These are phyloP conservation scores for Cyphellophora europaea DNA, from an alignment of 2,329 filamentous ascomycete species.

Conservation along the genomic window DNA sequence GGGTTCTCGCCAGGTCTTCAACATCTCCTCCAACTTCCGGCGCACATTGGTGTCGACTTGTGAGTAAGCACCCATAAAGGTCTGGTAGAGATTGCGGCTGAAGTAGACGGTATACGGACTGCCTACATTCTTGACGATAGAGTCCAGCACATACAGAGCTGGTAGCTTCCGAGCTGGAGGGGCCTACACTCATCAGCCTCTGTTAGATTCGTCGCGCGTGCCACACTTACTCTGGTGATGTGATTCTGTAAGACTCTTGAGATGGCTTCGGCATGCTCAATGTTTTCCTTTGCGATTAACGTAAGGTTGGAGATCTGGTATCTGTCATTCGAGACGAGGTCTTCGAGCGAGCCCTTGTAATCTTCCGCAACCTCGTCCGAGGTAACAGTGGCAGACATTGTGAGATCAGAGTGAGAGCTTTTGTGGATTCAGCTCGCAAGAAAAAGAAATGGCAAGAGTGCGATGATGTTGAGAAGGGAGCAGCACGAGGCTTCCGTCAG, in stretches of 20 bases:
- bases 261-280: slow-evolving; percentile 88
- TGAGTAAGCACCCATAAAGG: slow-evolving; percentile 94
- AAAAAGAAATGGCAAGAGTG: no score
- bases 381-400: no score
- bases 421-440: no score
- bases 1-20: slow-evolving; percentile 96
- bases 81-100: slow-evolving; percentile 80
- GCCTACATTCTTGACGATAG: slow-evolving; percentile 96
- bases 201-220: slow-evolving; percentile 5
- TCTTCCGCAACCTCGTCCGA: slow-evolving; percentile 92
- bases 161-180: slow-evolving; percentile 83
- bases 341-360: slow-evolving; percentile 86
- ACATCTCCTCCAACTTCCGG: slow-evolving; percentile 90
- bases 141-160: slow-evolving; percentile 95
- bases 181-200: slow-evolving; percentile 46
- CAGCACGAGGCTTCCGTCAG: no score
- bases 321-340: slow-evolving; percentile 81
- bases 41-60: slow-evolving; percentile 75
- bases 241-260: slow-evolving; percentile 84
- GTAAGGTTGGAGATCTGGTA: slow-evolving; percentile 97
- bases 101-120: slow-evolving; percentile 96
- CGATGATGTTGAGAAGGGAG: no score
- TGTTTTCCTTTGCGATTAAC: slow-evolving; percentile 94
- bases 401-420: no score
- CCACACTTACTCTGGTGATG: slow-evolving; percentile 76